A percentile compares a stretch with the other conserved stretches of the same genome.
These are phyloP conservation scores for Cronartium ribicola DNA, from an alignment of 1,284 basidiomycete genomes.

Conservation along the genomic window DNA sequence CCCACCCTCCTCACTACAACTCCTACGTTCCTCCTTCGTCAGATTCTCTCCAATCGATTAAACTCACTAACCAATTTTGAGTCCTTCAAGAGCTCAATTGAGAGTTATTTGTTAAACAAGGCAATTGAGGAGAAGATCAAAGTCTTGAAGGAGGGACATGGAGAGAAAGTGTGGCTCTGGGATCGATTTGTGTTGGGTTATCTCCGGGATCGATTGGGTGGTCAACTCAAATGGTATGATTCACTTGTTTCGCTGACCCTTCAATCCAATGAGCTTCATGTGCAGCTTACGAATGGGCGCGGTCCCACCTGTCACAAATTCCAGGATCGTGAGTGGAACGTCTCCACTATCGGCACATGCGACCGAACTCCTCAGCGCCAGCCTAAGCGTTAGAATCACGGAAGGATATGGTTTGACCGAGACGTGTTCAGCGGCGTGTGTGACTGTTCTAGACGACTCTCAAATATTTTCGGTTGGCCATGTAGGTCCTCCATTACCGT, in stretches of 20 bases:
- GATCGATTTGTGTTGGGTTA: constrained; percentile 32
- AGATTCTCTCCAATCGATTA: constrained; percentile 21
- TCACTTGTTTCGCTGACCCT: neutral
- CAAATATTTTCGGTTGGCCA: constrained; percentile 18
- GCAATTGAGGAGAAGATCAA: constrained; percentile 30
- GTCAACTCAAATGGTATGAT: constrained; percentile 27
- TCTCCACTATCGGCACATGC: constrained; percentile 27
- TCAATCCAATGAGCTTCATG: too few species aligned
- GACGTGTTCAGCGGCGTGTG: constrained; percentile 20
- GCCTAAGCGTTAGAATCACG: constrained; percentile 36
- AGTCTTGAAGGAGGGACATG: constrained; percentile 21
- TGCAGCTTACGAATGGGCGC: too few species aligned
- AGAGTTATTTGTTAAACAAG: constrained; percentile 35
- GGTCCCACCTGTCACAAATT: too few species aligned
- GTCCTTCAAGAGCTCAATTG: constrained; percentile 19
- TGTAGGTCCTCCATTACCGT: constrained; percentile 30
- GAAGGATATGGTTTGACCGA: constrained; percentile 36
- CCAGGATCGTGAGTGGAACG: constrained; percentile 37
- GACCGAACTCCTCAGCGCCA: constrained; percentile 19
- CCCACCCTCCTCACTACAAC: constrained; percentile 28
- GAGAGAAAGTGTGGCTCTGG: constrained; percentile 39
- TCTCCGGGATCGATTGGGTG: constrained; percentile 28
- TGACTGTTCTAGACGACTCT: constrained; percentile 14
- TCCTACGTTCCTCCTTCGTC: constrained; percentile 17
- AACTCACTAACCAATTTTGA: constrained; percentile 23